Evolutionary conservation across 805 yeast species (phyloP).

Genomic region (Monosporozyma unispora): DNA sequence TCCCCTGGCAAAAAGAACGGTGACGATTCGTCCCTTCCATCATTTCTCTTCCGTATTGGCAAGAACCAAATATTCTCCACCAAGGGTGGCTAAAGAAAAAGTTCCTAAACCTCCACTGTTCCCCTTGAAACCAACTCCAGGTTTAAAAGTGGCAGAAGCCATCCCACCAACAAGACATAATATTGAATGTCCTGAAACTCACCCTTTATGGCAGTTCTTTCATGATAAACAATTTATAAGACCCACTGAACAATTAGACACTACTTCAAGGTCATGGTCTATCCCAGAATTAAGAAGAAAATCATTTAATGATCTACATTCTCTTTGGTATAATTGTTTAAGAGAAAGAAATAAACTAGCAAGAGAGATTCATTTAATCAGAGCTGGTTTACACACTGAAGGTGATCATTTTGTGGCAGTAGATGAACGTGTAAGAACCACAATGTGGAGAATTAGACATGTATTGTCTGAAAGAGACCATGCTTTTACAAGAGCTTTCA

Average conservation of each 20-base stretch:
- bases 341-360: slow-evolving; percentile 73
- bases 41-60: slow-evolving; percentile 12
- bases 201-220: slow-evolving; percentile 94
- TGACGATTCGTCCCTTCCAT: neutral
- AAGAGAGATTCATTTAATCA: slow-evolving; percentile 58
- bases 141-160: slow-evolving; percentile 61
- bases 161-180: slow-evolving; percentile 74
- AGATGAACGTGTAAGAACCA: slow-evolving; percentile 40
- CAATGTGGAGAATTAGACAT: slow-evolving; percentile 77
- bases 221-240: slow-evolving; percentile 54
- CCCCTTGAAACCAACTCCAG: neutral
- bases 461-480: slow-evolving; percentile 80
- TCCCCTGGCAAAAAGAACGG: slow-evolving; percentile 5
- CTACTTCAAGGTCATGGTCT: slow-evolving; percentile 70
- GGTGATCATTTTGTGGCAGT: slow-evolving; percentile 31
- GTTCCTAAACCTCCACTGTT: slow-evolving; percentile 14
- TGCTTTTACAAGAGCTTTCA: slow-evolving; percentile 52
- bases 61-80: slow-evolving; percentile 36
- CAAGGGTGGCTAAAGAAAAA: slow-evolving; percentile 4
- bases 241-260: slow-evolving; percentile 42
- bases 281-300: slow-evolving; percentile 84
- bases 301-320: slow-evolving; percentile 84
- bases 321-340: slow-evolving; percentile 79
- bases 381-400: slow-evolving; percentile 28
- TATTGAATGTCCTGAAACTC: slow-evolving; percentile 67